Conservation (phyloP, 2,329 filamentous ascomycete genomes). For the Aspergillus felis region DNA sequence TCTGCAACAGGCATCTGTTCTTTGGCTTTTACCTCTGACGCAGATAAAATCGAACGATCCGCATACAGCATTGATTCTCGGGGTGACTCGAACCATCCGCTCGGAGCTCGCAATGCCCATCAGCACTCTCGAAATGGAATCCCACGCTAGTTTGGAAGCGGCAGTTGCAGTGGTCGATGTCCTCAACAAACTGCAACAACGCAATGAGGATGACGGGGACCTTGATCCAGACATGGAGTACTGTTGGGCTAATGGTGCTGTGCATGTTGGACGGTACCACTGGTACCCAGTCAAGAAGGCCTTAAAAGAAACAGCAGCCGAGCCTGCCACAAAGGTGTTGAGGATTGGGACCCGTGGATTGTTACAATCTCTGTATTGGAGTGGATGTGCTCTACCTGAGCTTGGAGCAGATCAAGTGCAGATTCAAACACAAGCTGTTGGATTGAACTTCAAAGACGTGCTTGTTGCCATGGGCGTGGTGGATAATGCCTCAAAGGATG, state of each 20-base stretch:
- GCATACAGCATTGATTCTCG: neutral
- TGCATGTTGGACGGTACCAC: neutral
- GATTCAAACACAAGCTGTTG: slow-evolving; percentile 26
- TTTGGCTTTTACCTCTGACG: neutral
- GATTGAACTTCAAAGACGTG: slow-evolving; percentile 26
- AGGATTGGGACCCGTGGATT: neutral
- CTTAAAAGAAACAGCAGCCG: neutral
- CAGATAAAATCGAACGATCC: neutral
- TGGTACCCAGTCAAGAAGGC: neutral
- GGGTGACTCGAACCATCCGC: neutral
- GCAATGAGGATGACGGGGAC: neutral
- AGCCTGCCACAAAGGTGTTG: neutral
- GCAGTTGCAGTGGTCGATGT: neutral
- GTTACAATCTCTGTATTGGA: neutral
- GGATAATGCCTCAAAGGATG: neutral
- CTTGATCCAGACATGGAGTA: neutral
- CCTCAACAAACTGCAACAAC: neutral
- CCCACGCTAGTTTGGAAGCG: neutral
- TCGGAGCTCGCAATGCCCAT: neutral
- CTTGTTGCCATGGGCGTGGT: slow-evolving; percentile 24
- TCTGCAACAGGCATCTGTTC: neutral
- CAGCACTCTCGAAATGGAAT: neutral
- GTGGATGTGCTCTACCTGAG: neutral
- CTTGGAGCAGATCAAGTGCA: slow-evolving; percentile 12
- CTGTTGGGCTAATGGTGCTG: neutral